Base-by-base conservation (phyloP, 108 stramenopile genomes). In the Skeletonema costatum region DNA sequence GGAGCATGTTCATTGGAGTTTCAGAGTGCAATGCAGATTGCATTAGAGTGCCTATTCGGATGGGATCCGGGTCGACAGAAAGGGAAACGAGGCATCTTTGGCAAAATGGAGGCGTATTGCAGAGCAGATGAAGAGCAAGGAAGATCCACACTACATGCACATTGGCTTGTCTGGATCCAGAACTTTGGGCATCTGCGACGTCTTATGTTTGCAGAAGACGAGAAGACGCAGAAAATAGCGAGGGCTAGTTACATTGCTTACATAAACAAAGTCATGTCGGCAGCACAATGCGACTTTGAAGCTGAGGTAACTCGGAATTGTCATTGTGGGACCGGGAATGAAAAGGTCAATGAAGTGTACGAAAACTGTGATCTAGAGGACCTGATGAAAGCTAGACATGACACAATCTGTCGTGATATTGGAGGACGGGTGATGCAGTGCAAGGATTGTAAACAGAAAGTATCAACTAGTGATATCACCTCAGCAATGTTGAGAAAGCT, bases 51-150 rank as follows among this genome's bases (percentile, higher is more conserved):
- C 10, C 25, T 75, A 2, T 60, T 75, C n/a, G 32, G 44, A 41
- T 75, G 74, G 74, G 59, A 75, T 6, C 51, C 51, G 1, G 16
- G 35, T 2, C 35, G 39, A 9, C 30, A 65, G 36, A 39, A 56
- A 3, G 51, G 38, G 3, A 75, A 75, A 60, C 5, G 66, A 25
- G 73, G 73, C 21, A 58, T 74, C 6, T 35, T 74, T 30, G 73
- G 73, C 32, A 66, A 3, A 5, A 36, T 75, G 13, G 16, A 68
- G 30, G 74, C 65, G 0, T 75, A 17, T 35, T 32, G 39, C 5
- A 48, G 31, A 41, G 66, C 74, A 3, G 74, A 75, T 39, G 74
- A 75, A 42, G 74, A 75, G 61, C 66, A 75, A 48, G 74, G 74
- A 42, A 36, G 74, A 2, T 46, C 48, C 25, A 39, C 73, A 29